phyloP scores from a whole-genome alignment of 108 stramenopile species.

The Cyclotella choctawhatcheeana region DNA sequence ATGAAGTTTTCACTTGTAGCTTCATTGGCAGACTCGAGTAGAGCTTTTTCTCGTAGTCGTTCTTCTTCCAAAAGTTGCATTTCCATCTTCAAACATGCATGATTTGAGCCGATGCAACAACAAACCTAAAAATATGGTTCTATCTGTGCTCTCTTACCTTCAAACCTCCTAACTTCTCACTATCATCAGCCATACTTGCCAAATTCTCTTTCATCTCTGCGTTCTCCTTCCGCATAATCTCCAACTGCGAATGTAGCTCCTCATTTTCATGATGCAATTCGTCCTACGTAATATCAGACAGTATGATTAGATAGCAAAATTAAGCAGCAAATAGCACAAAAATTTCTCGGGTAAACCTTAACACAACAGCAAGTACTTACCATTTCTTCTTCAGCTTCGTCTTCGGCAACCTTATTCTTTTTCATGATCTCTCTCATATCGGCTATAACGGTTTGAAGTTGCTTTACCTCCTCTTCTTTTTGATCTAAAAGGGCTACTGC shows the following conservation, averaged over 20 bases:
- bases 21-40: constrained; percentile 49
- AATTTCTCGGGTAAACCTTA: too few species aligned
- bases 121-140: too few species aligned
- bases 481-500: constrained; percentile 47
- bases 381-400: constrained; percentile 53
- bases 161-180: constrained; percentile 63
- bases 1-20: constrained; percentile 52
- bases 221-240: constrained; percentile 62
- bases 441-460: constrained; percentile 46
- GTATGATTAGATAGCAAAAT: too few species aligned
- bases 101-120: constrained; percentile 9
- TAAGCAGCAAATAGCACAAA: too few species aligned
- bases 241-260: constrained; percentile 60
- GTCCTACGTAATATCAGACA: too few species aligned
- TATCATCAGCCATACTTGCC: constrained; percentile 54
- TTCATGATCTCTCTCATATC: constrained; percentile 56
- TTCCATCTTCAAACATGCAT: constrained; percentile 75
- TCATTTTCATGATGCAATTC: constrained; percentile 83
- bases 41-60: constrained; percentile 62
- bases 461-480: constrained; percentile 47
- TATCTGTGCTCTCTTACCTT: constrained; percentile 51
- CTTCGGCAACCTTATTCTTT: constrained; percentile 50
- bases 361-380: too few species aligned
- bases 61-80: constrained; percentile 82
- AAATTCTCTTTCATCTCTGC: constrained; percentile 54